Conservation (phyloP, 139 green algal species). For the Ettlia oleoabundans region DNA sequence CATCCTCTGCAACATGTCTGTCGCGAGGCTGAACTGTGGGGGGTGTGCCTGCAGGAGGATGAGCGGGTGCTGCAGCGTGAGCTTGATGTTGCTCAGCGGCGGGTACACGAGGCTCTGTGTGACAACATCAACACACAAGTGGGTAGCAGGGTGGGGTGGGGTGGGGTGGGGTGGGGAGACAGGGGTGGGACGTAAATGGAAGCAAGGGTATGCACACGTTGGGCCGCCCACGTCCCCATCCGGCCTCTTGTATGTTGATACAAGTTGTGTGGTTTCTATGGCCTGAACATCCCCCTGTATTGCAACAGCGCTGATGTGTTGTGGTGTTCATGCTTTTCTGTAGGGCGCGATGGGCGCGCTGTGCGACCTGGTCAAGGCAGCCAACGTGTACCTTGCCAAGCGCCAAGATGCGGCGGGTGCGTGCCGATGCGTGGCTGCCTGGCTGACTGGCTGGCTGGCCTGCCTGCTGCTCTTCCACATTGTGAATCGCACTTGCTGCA, state of each 20-base stretch:
- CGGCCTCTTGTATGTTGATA: too few relatives aligned
- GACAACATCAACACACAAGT: constrained; percentile 95
- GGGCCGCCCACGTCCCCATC: too few relatives aligned
- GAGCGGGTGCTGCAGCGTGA: constrained; percentile 66
- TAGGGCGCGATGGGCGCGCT: constrained; percentile 79
- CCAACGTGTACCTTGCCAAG: constrained; percentile 87
- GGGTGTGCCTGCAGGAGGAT: too few relatives aligned
- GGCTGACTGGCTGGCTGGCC: too few relatives aligned
- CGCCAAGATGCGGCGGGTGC: constrained; percentile 32
- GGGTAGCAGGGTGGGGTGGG: neutral
- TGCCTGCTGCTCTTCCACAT: neutral
- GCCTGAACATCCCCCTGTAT: too few relatives aligned
- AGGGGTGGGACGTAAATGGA: neutral
- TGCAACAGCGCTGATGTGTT: neutral
- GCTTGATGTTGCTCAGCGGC: constrained; percentile 48
- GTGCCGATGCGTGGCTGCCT: neutral
- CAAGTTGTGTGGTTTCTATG: neutral
- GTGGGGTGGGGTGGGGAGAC: neutral
- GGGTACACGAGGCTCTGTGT: constrained; percentile 78
- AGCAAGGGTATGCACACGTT: too few relatives aligned
- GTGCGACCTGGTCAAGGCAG: constrained; percentile 76
- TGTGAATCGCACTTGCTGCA: too few relatives aligned
- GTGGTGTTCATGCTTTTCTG: neutral
- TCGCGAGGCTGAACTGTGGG: too few relatives aligned
- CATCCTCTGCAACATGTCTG: too few relatives aligned